Conservation (phyloP, 1,139 yeast genomes). For the Blastobotrys buckinghamii region DNA sequence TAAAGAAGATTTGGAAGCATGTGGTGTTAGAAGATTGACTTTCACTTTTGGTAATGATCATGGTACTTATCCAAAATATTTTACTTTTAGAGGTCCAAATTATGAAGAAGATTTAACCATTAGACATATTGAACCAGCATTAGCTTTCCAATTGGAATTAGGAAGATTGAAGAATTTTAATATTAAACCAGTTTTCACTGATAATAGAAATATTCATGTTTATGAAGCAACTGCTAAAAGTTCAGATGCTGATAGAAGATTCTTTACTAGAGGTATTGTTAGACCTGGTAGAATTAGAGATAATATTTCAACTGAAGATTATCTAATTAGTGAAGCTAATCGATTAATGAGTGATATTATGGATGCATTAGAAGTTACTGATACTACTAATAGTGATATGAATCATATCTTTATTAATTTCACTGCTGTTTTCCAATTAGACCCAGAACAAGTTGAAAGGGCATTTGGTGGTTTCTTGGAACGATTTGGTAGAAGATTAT, state of each 20-base stretch:
- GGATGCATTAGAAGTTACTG: slow-evolving; percentile 91
- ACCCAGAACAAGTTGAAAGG: slow-evolving; percentile 93
- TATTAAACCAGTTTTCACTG: slow-evolving; percentile 92
- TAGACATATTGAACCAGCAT: slow-evolving; percentile 97
- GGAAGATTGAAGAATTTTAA: slow-evolving; percentile 92
- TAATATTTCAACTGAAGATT: slow-evolving; percentile 87
- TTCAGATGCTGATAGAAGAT: slow-evolving; percentile 89
- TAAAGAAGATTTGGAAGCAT: slow-evolving; percentile 60
- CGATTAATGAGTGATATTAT: slow-evolving; percentile 91
- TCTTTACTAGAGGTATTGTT: slow-evolving; percentile 93
- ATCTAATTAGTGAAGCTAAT: slow-evolving; percentile 92
- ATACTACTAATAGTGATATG: slow-evolving; percentile 90
- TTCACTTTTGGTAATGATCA: slow-evolving; percentile 78
- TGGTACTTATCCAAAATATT: slow-evolving; percentile 91
- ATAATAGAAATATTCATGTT: slow-evolving; percentile 94
- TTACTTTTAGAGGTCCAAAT: slow-evolving; percentile 86
- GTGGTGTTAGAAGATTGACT: slow-evolving; percentile 85
- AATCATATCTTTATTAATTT: slow-evolving; percentile 96
- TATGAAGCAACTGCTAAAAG: slow-evolving; percentile 95
- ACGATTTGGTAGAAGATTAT: slow-evolving; percentile 92
- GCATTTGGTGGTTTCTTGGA: slow-evolving; percentile 97
- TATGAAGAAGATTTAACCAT: slow-evolving; percentile 74
- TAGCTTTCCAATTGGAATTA: slow-evolving; percentile 94
- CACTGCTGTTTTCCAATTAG: slow-evolving; percentile 88
- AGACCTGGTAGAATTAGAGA: slow-evolving; percentile 94